Evolutionary conservation across 2,329 filamentous ascomycete species (phyloP), one percentile per base, ranked within the genome.

Genomic region (Onygenales sp.): DNA sequence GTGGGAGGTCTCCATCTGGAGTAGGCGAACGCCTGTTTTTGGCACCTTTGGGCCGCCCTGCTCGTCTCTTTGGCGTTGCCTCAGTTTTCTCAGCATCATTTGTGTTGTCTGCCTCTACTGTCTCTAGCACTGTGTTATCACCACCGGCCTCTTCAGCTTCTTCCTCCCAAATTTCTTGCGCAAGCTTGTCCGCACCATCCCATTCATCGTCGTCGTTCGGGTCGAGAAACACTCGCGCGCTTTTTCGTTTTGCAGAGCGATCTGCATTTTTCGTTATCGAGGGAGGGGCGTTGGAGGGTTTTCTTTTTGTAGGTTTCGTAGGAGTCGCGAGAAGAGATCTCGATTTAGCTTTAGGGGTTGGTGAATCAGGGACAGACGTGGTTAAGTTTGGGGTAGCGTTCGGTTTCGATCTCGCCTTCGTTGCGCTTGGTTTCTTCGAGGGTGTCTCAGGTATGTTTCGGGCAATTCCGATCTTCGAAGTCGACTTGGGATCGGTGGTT

Each of bases 181-280:
- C 85, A 32, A 93, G 73, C 5, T 77, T 78, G 50, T 86, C 82
- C 5, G 85, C 84, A 11, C 83, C 85, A 46, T 81, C 81, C 61
- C 87, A 73, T 13, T 70, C 69, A 35, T 75, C 75, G 49, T 80
- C 87, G 32, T 89, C 86, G 46, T 90, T 83, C 43, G 84, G 83
- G 64, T 91, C 83, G 39, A 94, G 84, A 50, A 96, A 72, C 3
- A 83, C 81, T 50, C 84, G 79, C 21, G 86, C 87, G 66, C 88
- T 95, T 75, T 95, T 96, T 64, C 84, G 84, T 62, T 87, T 83
- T 2, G 91, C 92, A 5, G 91, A 96, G 48, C 87, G 83, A 70
- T 96, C 89, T 17, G 86, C 86, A 58, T 88, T 86, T 57, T 79
- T 81, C 43, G 79, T 76, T 59, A 83, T 79, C 39, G 81, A 80